Base-by-base conservation (phyloP, 2,329 filamentous ascomycete genomes). In the Neoscytalidium dimidiatum region DNA sequence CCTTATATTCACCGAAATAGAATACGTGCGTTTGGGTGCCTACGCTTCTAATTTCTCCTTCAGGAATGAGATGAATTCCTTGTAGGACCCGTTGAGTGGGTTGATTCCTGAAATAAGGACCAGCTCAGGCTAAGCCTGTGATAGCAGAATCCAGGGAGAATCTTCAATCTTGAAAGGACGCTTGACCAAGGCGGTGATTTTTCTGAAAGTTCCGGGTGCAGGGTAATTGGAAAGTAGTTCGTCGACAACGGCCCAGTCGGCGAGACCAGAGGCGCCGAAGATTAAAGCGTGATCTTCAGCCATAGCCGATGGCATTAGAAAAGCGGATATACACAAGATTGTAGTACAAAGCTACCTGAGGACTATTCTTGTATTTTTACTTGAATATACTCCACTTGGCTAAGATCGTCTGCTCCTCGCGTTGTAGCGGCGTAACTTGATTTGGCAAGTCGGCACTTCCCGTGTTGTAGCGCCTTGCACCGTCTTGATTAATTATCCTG, bases 171-270 rank as follows among this genome's bases (percentile, higher is more conserved):
- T 56, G 44, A 81, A 71, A 0, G 78, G 74, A 7, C 80, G 74
- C 56, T 80, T 80, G 7, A 77, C 76, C n/a, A 81, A 67, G 0
- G 77, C 80, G 14, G 79, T 80, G 17, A 81, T 73, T 31, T 72
- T 72, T 17, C 66, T 66, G 71, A 79, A 82, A 5, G 69, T 68
- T 6, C 71, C 71, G 23, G 71, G 51, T 7, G 68, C 64, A 6
- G 79, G 79, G 66, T 80, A 81, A 48, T 74, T 72, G 48, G 72
- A 68, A 6, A 77, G 68, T 3, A 80, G 68, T 53, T 79, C 73
- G 63, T 81, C 79, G 19, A 79, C 72, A 38, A 80, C 73, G 6
- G 78, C 75, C 80, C 79, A 82, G 48, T 79, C 79, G 53, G 73
- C 75, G 41, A 82, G 78, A 8, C 80, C 79, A 9, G 76, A 78